phyloP scores from a whole-genome alignment of 352 stramenopile genomes.

The Peronospora destructor region DNA sequence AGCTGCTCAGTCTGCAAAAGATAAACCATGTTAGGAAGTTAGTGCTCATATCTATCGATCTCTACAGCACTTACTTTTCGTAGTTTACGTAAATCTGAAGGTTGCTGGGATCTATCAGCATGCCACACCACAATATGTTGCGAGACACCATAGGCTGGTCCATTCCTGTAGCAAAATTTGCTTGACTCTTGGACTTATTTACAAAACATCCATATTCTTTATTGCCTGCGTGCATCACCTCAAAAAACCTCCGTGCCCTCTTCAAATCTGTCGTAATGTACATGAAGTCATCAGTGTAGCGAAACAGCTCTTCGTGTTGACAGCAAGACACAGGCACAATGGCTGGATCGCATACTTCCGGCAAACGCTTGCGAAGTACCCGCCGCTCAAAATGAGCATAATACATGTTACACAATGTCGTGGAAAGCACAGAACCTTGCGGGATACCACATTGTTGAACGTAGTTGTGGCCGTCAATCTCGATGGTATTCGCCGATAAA shows the following conservation, averaged over 20 bases:
- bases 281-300: conserved; percentile 78
- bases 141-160: conserved; percentile 9
- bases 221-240: conserved; percentile 57
- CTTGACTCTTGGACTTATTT: conserved; percentile 56
- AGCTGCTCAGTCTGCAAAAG: conserved; percentile 25
- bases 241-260: conserved; percentile 40
- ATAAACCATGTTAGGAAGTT: conserved; percentile 8
- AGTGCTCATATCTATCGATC: background rate
- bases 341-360: conserved; percentile 15
- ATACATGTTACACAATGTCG: conserved; percentile 75
- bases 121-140: conserved; percentile 55
- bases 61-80: conserved; percentile 44
- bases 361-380: conserved; percentile 41
- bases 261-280: conserved; percentile 52
- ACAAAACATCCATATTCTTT: conserved; percentile 59
- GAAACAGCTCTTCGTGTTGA: conserved; percentile 55
- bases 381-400: conserved; percentile 70
- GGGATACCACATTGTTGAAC: conserved; percentile 64
- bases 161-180: conserved; percentile 38
- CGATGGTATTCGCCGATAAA: conserved; percentile 46
- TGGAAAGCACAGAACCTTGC: conserved; percentile 78
- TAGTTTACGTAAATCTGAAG: conserved; percentile 76
- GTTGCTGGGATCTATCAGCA: conserved; percentile 46
- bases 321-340: conserved; percentile 20
- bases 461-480: conserved; percentile 43